Evolutionary conservation across 116 monocot genomes (phyloP).

Genomic region (Trichopus zeylanicus): DNA sequence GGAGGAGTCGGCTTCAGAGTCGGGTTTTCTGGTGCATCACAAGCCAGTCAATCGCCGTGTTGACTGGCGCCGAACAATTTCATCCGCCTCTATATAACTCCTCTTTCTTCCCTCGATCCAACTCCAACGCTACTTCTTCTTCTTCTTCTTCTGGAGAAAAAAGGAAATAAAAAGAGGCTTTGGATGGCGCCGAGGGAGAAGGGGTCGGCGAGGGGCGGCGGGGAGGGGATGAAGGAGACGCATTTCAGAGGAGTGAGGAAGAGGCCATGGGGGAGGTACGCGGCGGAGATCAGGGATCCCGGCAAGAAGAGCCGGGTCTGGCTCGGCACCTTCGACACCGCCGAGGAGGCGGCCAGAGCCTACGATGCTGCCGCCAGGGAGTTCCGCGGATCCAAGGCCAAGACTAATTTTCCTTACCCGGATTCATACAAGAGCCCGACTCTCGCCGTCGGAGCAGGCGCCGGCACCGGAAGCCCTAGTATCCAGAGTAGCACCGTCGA

Average conservation of each 20-base stretch:
- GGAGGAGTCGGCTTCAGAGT: no score
- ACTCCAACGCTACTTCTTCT: not conserved
- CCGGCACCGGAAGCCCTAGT: conserved; percentile 22
- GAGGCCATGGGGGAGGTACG: conserved; percentile 53
- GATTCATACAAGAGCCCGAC: not conserved
- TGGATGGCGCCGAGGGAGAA: conserved; percentile 18
- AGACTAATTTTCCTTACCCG: conserved; percentile 47
- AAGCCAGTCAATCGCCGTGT: conserved; percentile 19
- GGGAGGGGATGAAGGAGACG: conserved; percentile 8
- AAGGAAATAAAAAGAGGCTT: not conserved
- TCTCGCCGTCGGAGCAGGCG: not conserved
- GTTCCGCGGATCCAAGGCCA: conserved; percentile 55
- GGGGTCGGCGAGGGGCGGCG: no score
- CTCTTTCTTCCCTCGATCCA: conserved; percentile 1
- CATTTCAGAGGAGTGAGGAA: conserved; percentile 36
- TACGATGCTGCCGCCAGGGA: conserved; percentile 59
- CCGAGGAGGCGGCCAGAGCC: conserved; percentile 81
- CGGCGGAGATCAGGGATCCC: conserved; percentile 34
- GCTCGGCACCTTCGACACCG: conserved; percentile 88
- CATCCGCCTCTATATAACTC: conserved; percentile 4
- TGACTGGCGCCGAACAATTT: conserved; percentile 23
- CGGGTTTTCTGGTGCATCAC: no score
- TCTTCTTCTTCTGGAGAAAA: not conserved
- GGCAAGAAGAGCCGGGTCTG: conserved; percentile 69
- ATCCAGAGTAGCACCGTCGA: conserved; percentile 39